Evolutionary conservation across 805 yeast genomes (phyloP), one percentile per base, ranked within the genome.

Genomic region (Yamadazyma ubonensis): DNA sequence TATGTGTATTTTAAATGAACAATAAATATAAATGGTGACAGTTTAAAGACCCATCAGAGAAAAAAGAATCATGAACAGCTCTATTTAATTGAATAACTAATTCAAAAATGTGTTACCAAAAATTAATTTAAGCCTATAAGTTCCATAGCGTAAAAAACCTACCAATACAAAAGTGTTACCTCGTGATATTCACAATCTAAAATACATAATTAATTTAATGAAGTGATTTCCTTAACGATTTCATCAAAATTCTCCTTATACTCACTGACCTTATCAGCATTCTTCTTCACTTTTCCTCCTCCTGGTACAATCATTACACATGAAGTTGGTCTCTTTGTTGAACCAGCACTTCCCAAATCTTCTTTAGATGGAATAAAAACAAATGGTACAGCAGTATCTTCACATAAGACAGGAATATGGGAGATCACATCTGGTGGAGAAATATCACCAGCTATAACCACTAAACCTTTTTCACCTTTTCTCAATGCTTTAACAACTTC

Each of bases 251-350:
- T 65, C 67, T 90, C 96, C 67, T 87, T 85, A 76, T 93, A 93
- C 59, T 91, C 97, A 50, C 80, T 78, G 48, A 79, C 87, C 55
- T 70, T 70, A 52, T 68, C 73, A 49, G 88, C 78, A 53, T 79
- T 83, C 65, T 83, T 84, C 72, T 81, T 84, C 58, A 86, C 77
- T 65, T 80, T 79, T 45, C 90, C 89, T 41, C 96, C 95, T 43
- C 96, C 96, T 55, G 99, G 99, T 40, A 90, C 93, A 54, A 93
- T 79, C 88, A 93, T 87, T 21, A 93, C 96, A 64, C 96, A 90
- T 27, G 97, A 88, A 27, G 99, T 93, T 53, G 99, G 98, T 76
- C 99, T 85, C 75, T 93, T 93, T 42, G 99, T 93, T 46, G 97
- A 96, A 60, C 98, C 98, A 18, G 99, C 99, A 48, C 96, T 86